Percentiles rank a stretch among this genome's conserved stretches.
These are phyloP conservation scores for Plantago rigida DNA, from an alignment of 305 asterid genomes.

Conservation along the genomic window DNA sequence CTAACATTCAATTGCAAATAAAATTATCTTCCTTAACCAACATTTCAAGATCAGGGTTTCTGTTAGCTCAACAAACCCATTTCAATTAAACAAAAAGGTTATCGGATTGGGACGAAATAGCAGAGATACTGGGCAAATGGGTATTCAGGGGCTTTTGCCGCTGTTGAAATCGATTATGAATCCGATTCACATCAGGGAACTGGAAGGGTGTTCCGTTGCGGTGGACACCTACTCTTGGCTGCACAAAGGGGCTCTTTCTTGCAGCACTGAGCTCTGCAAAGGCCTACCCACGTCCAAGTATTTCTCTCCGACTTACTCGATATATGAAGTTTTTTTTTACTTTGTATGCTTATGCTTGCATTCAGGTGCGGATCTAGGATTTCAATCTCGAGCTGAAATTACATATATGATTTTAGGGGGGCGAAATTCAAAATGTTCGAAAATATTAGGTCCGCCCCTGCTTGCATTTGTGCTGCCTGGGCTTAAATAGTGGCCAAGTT, in stretches of 20 bases:
- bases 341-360: too few relatives aligned
- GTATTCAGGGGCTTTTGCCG: slow-evolving; percentile 79
- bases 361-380: too few relatives aligned
- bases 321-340: not conserved
- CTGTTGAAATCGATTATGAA: slow-evolving; percentile 84
- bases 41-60: too few relatives aligned
- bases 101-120: slow-evolving; percentile 15
- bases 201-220: slow-evolving; percentile 71
- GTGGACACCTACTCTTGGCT: slow-evolving; percentile 95
- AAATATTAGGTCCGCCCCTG: too few relatives aligned
- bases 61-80: not conserved
- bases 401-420: too few relatives aligned
- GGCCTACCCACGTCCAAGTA: slow-evolving; percentile 82
- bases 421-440: too few relatives aligned
- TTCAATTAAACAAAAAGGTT: too few relatives aligned
- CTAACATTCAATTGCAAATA: slow-evolving; percentile 17
- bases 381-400: too few relatives aligned
- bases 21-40: not conserved
- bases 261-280: slow-evolving; percentile 91
- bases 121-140: slow-evolving; percentile 39
- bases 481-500: not conserved
- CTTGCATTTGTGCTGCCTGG: not conserved
- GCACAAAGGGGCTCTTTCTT: slow-evolving; percentile 89
- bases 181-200: slow-evolving; percentile 68
- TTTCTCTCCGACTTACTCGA: slow-evolving; percentile 1